Conservation (phyloP, 1,284 basidiomycete genomes). For the Megacollybia platyphylla region DNA sequence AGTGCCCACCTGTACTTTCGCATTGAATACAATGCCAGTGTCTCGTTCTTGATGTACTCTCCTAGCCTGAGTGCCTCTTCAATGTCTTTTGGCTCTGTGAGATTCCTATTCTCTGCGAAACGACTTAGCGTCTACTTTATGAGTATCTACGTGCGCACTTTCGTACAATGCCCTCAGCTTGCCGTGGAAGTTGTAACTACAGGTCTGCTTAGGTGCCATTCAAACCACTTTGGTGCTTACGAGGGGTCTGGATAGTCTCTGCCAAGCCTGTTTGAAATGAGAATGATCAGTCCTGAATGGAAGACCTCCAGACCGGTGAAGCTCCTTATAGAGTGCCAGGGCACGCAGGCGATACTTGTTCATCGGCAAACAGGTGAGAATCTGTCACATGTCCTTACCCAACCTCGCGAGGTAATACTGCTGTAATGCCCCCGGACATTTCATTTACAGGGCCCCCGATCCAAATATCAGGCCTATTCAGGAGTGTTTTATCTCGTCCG, state of each 20-base stretch:
- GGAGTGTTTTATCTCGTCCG: too few relatives aligned
- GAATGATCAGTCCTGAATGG: too few relatives aligned
- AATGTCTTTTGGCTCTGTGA: constrained; percentile 62
- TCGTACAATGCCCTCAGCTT: constrained; percentile 60
- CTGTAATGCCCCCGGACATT: too few relatives aligned
- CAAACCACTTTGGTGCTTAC: constrained; percentile 27
- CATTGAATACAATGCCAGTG: constrained; percentile 73
- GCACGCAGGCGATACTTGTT: constrained; percentile 39
- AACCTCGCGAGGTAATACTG: too few relatives aligned
- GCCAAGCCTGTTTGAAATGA: constrained; percentile 26
- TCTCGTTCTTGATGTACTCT: constrained; percentile 87
- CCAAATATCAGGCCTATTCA: too few relatives aligned
- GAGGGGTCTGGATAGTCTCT: constrained; percentile 67
- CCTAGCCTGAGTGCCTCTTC: constrained; percentile 70
- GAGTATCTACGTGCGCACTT: constrained; percentile 28
- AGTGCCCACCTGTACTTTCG: constrained; percentile 57
- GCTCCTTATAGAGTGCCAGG: constrained; percentile 64
- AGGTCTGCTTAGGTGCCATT: constrained; percentile 4
- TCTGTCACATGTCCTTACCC: neutral
- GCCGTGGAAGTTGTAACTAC: constrained; percentile 64
- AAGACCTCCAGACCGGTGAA: constrained; percentile 28
- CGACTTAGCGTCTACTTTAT: constrained; percentile 3
- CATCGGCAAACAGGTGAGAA: neutral
- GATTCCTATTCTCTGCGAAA: constrained; percentile 52
- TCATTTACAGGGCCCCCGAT: too few relatives aligned